phyloP scores from a whole-genome alignment of 768 basidiomycete genomes.

The Podaxis sp. region DNA sequence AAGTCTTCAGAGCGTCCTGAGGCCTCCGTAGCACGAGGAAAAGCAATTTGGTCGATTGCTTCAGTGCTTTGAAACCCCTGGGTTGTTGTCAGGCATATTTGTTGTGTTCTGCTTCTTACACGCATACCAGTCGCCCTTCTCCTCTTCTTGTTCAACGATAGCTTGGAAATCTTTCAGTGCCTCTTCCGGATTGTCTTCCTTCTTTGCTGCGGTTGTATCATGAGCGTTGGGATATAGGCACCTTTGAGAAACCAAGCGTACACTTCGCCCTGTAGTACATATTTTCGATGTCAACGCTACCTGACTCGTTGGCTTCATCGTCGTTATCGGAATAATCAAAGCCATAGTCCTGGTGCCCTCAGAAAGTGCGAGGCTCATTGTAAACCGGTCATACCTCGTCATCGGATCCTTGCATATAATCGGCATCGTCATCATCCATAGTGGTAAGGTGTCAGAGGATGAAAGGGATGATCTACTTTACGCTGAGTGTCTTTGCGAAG shows the following conservation, averaged over 20 bases:
- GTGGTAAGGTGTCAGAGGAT: constrained; percentile 5
- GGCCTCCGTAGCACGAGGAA: constrained; percentile 80
- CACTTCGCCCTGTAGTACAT: constrained; percentile 98
- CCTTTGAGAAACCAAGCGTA: constrained; percentile 35
- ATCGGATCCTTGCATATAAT: constrained; percentile 89
- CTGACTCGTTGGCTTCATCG: constrained; percentile 78
- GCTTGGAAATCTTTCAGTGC: constrained; percentile 87
- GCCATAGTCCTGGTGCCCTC: constrained; percentile 72
- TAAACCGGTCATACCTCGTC: constrained; percentile 59
- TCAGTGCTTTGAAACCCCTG: constrained; percentile 99
- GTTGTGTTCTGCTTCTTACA: neutral
- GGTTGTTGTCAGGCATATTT: neutral
- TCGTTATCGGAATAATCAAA: constrained; percentile 96
- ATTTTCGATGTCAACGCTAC: constrained; percentile 91
- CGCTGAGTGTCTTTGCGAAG: neutral
- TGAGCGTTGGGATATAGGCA: constrained; percentile 1
- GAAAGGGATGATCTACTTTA: neutral
- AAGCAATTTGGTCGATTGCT: constrained; percentile 94
- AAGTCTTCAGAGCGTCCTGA: constrained; percentile 81
- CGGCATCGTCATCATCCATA: constrained; percentile 94
- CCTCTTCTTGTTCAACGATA: constrained; percentile 89
- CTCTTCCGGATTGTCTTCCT: constrained; percentile 91
- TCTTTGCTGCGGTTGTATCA: constrained; percentile 61
- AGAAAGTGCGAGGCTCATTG: constrained; percentile 9
- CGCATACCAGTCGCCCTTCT: constrained; percentile 89